Percentiles rank a stretch among this genome's conserved stretches.
phyloP scores from a whole-genome alignment of 768 basidiomycete species.

The Psilocybe azurescens region DNA sequence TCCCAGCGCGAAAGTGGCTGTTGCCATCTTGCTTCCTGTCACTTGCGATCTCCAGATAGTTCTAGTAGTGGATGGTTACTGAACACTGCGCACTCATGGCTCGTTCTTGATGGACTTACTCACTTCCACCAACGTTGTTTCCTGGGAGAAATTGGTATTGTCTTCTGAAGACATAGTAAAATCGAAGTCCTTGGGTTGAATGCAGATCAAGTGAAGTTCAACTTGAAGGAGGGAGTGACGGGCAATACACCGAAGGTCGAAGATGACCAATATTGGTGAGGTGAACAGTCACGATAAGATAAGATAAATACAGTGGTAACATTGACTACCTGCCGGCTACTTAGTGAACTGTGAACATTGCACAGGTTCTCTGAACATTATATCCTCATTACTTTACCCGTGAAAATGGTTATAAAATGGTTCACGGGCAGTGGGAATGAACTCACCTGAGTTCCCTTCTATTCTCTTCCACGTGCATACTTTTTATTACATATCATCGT shows the following conservation, averaged over 20 bases:
- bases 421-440: too few relatives aligned
- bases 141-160: not conserved
- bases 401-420: too few relatives aligned
- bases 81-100: not conserved
- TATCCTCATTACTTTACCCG: too few relatives aligned
- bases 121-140: constrained; percentile 6
- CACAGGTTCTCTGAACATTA: too few relatives aligned
- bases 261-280: not conserved
- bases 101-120: constrained; percentile 4
- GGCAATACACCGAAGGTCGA: too few relatives aligned
- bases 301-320: not conserved
- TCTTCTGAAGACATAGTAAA: constrained; percentile 7
- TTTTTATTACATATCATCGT: too few relatives aligned
- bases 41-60: constrained; percentile 45
- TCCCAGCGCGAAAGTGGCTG: constrained; percentile 63
- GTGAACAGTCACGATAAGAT: constrained; percentile 5
- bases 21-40: constrained; percentile 81
- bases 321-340: not conserved
- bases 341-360: too few relatives aligned
- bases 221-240: too few relatives aligned
- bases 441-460: too few relatives aligned
- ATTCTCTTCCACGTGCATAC: too few relatives aligned
- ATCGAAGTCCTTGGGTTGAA: not conserved
- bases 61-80: constrained; percentile 16
- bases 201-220: not conserved